Evolutionary conservation across 495 filamentous ascomycete genomes (phyloP), one percentile per base, ranked within the genome.

Genomic region (Talaromyces borbonicus): DNA sequence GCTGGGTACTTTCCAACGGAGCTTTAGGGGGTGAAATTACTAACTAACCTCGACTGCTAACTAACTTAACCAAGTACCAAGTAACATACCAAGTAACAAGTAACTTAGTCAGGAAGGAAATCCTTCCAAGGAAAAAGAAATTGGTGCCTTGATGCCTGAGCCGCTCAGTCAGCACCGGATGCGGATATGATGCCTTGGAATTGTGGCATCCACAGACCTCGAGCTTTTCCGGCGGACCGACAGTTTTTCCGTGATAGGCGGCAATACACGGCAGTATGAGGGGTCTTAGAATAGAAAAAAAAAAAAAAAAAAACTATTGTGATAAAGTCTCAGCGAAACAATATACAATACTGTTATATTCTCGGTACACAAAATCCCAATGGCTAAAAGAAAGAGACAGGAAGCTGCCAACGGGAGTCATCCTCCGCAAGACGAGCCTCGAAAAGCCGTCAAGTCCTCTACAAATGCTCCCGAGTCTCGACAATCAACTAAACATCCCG

Each of bases 371-470:
- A 46, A 27, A 4, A 5, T 45, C 42, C 62, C 16, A 38, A 90
- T 90, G 85, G 78, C 66, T 20, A 92, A 90, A 60, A 75, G 86
- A 63, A 90, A 90, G 72, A 78, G 84, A 56, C 71, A 61, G 8
- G 44, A 51, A n/a, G 15, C 37, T 8, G 29, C 52, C 25, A 65
- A 60, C 52, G 64, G 65, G 47, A 56, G 54, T 9, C 56, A 65
- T 47, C 18, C 49, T 8, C 36, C 43, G n/a, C 49, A 51, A n/a
- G 49, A 45, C 8, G 46, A 57, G 31, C 55, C 60, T 7, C 44
- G 63, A 24, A 72, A 71, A 48, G 48, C 53, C 8, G 55, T 57
- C 47, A 69, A 69, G 49, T 53, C 67, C 12, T 49, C 56, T 26
- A 49, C 55, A 9, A 52, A 42, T 2, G 39, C 56, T 3, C 45